Conservation (phyloP, 2,329 filamentous ascomycete species). For the Colletotrichum sp. region DNA sequence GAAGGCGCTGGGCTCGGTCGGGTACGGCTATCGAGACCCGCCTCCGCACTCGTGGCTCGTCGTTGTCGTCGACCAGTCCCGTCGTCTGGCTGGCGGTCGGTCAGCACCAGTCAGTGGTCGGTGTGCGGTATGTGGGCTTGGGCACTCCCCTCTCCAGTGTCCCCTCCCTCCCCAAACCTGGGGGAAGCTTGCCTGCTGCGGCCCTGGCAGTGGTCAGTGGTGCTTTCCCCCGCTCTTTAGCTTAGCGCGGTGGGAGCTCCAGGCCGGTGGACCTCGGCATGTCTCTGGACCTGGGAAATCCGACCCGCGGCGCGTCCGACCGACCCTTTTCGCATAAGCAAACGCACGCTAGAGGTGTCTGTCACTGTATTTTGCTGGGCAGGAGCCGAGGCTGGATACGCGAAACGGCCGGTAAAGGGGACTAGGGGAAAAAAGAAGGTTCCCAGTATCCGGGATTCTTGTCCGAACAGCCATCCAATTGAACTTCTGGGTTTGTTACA, state of each 20-base stretch:
- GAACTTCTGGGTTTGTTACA: background rate
- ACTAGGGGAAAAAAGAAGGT: background rate
- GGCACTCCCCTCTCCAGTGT: background rate
- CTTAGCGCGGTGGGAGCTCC: background rate
- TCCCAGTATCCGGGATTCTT: background rate
- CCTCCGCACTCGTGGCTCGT: background rate
- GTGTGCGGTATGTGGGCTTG: background rate
- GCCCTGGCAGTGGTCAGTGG: background rate
- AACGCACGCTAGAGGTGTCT: background rate
- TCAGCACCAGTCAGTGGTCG: background rate
- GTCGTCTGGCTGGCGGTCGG: background rate
- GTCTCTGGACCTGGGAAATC: background rate
- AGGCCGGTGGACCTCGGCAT: conserved; percentile 23
- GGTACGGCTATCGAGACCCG: conserved; percentile 7
- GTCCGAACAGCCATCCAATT: background rate
- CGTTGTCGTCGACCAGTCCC: background rate
- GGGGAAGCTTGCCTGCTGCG: background rate
- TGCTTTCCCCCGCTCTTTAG: background rate
- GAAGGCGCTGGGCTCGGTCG: background rate
- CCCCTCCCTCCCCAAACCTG: background rate
- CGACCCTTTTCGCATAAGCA: background rate
- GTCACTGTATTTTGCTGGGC: background rate
- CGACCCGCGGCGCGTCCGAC: background rate
- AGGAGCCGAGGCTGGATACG: background rate
- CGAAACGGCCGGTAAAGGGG: background rate